A percentile compares a stretch with the other conserved stretches of the same genome.
phyloP scores from a whole-genome alignment of 768 basidiomycete species.

The Polyporus arcularius region DNA sequence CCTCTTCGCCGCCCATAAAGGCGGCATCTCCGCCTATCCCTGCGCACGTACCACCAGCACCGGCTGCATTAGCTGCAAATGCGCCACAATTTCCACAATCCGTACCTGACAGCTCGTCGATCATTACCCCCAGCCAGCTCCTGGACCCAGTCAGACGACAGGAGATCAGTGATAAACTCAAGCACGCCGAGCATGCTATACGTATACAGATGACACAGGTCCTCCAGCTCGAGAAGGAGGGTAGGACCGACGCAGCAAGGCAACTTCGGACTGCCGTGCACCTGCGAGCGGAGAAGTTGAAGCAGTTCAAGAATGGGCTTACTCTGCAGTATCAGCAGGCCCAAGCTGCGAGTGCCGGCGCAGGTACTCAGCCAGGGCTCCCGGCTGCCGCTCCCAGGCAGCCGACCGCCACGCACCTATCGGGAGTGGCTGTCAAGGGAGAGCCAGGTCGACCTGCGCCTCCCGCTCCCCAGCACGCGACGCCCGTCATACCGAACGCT shows the following conservation, averaged over 20 bases:
- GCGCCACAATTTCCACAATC: not conserved
- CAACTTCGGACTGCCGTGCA: not conserved
- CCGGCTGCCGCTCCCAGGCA: not conserved
- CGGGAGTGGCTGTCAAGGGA: not conserved
- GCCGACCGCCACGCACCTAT: not conserved
- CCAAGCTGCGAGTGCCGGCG: not conserved
- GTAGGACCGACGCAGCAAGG: not conserved
- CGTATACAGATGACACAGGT: not conserved
- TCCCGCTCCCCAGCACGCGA: not conserved
- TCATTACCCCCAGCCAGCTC: not conserved
- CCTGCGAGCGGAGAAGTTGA: constrained; percentile 1
- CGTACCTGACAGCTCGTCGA: not conserved
- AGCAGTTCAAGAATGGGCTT: not conserved
- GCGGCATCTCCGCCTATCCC: not conserved
- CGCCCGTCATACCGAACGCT: not conserved
- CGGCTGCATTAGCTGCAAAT: constrained; percentile 23
- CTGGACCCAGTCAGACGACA: not conserved
- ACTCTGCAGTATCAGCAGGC: not conserved
- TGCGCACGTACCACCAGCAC: constrained; percentile 22
- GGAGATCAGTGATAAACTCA: not conserved
- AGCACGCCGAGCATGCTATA: not conserved
- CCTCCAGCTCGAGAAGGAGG: not conserved
- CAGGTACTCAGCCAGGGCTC: not conserved
- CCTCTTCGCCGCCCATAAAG: not conserved
- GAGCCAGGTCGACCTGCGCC: not conserved